Evolutionary conservation across 768 basidiomycete species (phyloP), one percentile per base, ranked within the genome.

Genomic region (Gloeostereum incarnatum): DNA sequence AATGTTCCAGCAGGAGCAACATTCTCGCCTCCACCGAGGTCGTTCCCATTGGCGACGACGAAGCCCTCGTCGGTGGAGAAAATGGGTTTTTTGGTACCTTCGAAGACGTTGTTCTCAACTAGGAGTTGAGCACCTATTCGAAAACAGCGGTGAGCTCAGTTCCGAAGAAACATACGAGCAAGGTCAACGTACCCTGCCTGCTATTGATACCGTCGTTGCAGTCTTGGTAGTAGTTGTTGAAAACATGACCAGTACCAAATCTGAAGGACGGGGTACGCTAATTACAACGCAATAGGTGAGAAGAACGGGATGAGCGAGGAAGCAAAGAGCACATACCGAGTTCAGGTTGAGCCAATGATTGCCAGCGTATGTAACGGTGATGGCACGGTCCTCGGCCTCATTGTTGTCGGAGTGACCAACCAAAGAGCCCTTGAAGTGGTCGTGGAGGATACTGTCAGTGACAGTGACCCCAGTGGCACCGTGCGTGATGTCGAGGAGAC

Each of bases 31-130:
- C 53, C 58, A 18, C 59, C 60, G 22, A 58, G 58, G 48, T 62
- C 58, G 38, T 63, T 62, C 8, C 62, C 65, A 22, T 38, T 49
- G 18, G 61, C 62, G 24, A 64, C 62, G 36, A 62, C 66, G 35
- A 54, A 69, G 7, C 66, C 66, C 3, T 41, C 58, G 36, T 66
- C 61, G 34, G 65, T 67, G 10, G 57, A 45, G 49, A 64, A 68
- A 34, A 68, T 40, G 13, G 66, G 60, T 51, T 66, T 59, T 44
- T 55, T 48, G 26, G 59, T 58, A 54, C 58, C 63, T 19, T 56
- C 61, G 60, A 59, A 68, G 17, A 68, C 61, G 44, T 69, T 69
- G 58, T 66, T 67, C 48, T 69, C 65, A 38, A 69, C 64, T 19
- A 69, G 58, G 36, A 66, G 62, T 45, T 66, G 63, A 36, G 66